Percentiles rank a stretch among this genome's conserved stretches.
These are phyloP conservation scores for Breviolum minutum DNA, from an alignment of 73 alveolate species.

Conservation along the genomic window DNA sequence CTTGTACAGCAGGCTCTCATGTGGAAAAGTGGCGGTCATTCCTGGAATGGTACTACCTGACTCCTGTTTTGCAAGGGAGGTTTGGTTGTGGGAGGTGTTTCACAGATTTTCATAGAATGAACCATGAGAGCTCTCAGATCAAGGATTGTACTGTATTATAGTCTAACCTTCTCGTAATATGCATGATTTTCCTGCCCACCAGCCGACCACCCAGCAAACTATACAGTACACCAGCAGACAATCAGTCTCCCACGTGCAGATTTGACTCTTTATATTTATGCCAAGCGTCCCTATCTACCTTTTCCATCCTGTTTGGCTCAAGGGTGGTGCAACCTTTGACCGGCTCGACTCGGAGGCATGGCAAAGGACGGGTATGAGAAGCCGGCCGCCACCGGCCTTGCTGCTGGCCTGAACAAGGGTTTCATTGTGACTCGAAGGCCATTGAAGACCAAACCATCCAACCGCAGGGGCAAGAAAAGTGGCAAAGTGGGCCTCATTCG, in stretches of 20 bases:
- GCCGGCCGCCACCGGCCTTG: conserved; percentile 93
- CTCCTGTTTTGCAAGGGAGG: too few relatives aligned
- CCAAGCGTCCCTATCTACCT: not conserved
- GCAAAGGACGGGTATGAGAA: conserved; percentile 80
- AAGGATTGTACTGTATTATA: too few relatives aligned
- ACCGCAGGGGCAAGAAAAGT: conserved; percentile 96
- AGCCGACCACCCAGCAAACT: too few relatives aligned
- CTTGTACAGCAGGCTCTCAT: conserved; percentile 26
- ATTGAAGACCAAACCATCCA: conserved; percentile 95
- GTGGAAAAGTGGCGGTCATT: too few relatives aligned
- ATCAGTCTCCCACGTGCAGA: not conserved
- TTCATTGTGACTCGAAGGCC: conserved; percentile 96
- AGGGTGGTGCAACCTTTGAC: conserved; percentile 34
- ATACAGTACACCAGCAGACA: too few relatives aligned
- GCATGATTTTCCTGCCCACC: too few relatives aligned
- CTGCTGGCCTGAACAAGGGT: conserved; percentile 97
- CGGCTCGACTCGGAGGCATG: conserved; percentile 44
- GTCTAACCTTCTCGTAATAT: too few relatives aligned
- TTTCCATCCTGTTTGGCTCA: not conserved
- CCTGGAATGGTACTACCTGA: too few relatives aligned
- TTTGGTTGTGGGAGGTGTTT: too few relatives aligned
- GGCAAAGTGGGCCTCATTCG: conserved; percentile 96
- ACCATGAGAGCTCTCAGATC: too few relatives aligned
- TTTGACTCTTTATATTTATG: too few relatives aligned
- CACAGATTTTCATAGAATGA: too few relatives aligned